These are phyloP conservation scores for Sclerotinia borealis DNA, from an alignment of 2,329 filamentous ascomycete species.

Conservation along the genomic window DNA sequence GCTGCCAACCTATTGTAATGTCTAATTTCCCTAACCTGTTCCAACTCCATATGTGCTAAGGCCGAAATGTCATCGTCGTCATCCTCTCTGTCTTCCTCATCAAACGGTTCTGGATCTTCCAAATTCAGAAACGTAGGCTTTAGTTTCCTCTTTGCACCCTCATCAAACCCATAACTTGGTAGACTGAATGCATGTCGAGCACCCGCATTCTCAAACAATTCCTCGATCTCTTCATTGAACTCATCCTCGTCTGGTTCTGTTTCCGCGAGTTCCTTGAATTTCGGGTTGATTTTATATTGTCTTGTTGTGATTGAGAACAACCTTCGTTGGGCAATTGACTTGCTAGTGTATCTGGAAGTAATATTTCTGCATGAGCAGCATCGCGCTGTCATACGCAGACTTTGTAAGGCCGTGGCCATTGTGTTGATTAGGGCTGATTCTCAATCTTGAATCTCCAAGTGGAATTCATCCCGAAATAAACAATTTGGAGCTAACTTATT, in stretches of 20 bases:
- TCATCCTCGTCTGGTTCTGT: conserved; percentile 10
- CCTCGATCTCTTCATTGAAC: conserved; percentile 7
- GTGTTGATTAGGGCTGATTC: conserved; percentile 10
- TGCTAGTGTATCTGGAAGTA: conserved; percentile 13
- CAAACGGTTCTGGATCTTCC: conserved; percentile 29
- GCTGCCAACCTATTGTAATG: conserved; percentile 81
- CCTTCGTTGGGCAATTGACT: conserved; percentile 22
- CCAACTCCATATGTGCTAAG: conserved; percentile 78
- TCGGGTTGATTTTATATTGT: conserved; percentile 14
- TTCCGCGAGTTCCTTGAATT: conserved; percentile 13
- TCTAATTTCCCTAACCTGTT: conserved; percentile 80
- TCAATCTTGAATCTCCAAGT: background rate
- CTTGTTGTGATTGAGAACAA: conserved; percentile 23
- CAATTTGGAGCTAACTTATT: background rate
- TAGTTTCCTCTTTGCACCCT: conserved; percentile 19
- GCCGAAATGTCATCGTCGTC: conserved; percentile 79
- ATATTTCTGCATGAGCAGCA: conserved; percentile 22
- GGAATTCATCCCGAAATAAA: conserved; percentile 4
- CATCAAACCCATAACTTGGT: conserved; percentile 7
- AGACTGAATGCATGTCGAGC: background rate
- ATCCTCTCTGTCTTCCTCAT: conserved; percentile 44
- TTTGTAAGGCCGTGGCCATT: conserved; percentile 31
- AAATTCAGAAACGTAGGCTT: conserved; percentile 32
- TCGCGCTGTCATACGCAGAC: conserved; percentile 27
- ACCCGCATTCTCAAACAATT: conserved; percentile 7